Base-by-base conservation (phyloP, 2,329 filamentous ascomycete genomes). In the Ustulina deusta region DNA sequence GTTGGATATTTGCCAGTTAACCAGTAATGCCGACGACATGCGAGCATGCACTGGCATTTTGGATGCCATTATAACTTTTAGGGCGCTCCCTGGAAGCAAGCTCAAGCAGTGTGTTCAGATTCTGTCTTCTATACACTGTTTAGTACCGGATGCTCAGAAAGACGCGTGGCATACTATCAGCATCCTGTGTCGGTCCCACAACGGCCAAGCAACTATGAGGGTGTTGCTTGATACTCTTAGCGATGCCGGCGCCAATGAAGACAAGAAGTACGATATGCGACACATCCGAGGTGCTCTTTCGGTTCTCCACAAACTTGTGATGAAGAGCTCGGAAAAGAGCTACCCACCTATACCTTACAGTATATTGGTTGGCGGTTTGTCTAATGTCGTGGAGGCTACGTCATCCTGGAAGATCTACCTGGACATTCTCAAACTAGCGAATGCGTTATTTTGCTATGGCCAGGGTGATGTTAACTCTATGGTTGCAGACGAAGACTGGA, bases 181-280 rank as follows among this genome's bases (percentile, higher is more conserved):
- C 74, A 91, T 93, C 70, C 82, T 94, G 0, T 90, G 90, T 81
- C 89, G 85, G 73, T 93, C 91, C 1, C 91, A 93, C 75, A 88
- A 93, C 70, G 91, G 91, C 22, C 90, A 92, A 69, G 87, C 87
- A 40, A 90, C 90, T 1, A 85, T 93, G 52, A 85, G 88, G 62
- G 86, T 90, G 27, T 79, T 93, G 25, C 82, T 93, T 36, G 86
- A 90, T 63, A 86, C 90, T 13, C 79, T 91, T 27, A 84, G 84
- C 48, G 83, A 84, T 61, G 82, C 85, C 42, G 79, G 83, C 1
- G 69, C 75, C 0, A 81, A 83, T 46, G 81, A 80, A n/a, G 77
- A 80, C 61, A 83, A 83, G 63, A 87, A 85, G 63, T 84, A 87
- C 58, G 79, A 82, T 20, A 82, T 83, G 51, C 83, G 88, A 58